Conservation (phyloP, 2,329 filamentous ascomycete species). For the Ustulina deusta region DNA sequence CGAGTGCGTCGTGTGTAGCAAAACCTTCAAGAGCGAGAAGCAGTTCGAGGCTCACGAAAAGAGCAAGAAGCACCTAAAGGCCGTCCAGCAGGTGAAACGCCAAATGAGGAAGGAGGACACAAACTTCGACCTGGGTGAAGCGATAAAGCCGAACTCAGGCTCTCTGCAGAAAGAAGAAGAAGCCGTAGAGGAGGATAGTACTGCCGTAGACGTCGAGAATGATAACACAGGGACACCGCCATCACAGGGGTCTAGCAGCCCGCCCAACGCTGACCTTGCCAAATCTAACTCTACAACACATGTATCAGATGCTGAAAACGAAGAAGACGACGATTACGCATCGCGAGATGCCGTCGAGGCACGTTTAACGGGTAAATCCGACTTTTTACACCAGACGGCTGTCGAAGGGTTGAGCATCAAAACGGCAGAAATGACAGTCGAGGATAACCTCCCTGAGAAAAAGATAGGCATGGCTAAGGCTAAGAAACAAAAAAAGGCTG, state of each 20-base stretch:
- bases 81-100: constrained; percentile 80
- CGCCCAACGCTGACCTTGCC: constrained; percentile 24
- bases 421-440: constrained; percentile 48
- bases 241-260: constrained; percentile 20
- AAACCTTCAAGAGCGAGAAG: constrained; percentile 88
- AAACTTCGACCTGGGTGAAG: constrained; percentile 63
- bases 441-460: constrained; percentile 46
- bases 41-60: constrained; percentile 93
- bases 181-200: constrained; percentile 22
- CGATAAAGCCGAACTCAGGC: constrained; percentile 16
- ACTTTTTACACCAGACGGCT: constrained; percentile 28
- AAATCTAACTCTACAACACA: constrained; percentile 24
- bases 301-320: constrained; percentile 40
- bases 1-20: constrained; percentile 82
- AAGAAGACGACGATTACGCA: constrained; percentile 59
- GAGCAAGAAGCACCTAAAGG: constrained; percentile 95
- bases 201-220: constrained; percentile 13
- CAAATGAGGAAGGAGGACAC: constrained; percentile 87
- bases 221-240: constrained; percentile 15
- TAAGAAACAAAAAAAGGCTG: constrained; percentile 62
- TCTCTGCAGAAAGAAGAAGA: constrained; percentile 23
- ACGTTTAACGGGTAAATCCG: constrained; percentile 49
- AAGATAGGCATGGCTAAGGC: constrained; percentile 65
- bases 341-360: constrained; percentile 59
- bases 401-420: constrained; percentile 34